Evolutionary conservation across 2,329 filamentous ascomycete genomes (phyloP), one percentile per base, ranked within the genome.

Genomic region (Hymenoscyphus fructigenus): DNA sequence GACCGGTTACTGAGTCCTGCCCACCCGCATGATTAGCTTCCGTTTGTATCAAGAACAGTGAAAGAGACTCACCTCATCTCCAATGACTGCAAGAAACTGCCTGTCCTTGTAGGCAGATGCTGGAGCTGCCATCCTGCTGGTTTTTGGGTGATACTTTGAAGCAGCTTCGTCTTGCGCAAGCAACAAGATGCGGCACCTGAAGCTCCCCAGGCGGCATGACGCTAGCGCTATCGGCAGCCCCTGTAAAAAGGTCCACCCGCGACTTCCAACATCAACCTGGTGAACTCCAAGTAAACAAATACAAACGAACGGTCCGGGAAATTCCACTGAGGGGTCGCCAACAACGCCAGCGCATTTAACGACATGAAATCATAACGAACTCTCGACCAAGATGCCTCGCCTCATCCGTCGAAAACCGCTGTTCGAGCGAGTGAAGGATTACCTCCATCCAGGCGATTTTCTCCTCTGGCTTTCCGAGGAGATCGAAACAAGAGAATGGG

Each of bases 51-150:
- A 9, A 59, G 1, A 1, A 32, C 41, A 34, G 47, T 20, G 28
- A 32, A 34, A 34, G 17, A 55, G 28, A 60, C 69, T 59, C 76
- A 92, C 95, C 87, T 99, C 95, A 79, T 99, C 95, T 61, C 95
- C 95, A 76, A 99, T 99, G 59, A 99, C 94, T 69, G 95, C 95
- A 65, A 99, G 87, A 77, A 99, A 97, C 80, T 99, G 91, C 74
- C 95, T 87, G 80, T 98, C 93, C 81, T 93, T 89, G 78, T 83
- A 89, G 71, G 84, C 81, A 67, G 86, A 82, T 59, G 80, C 76
- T 64, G 85, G 80, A 70, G 86, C 81, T 73, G 87, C 84, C 87
- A 90, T 90, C 56, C 78, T 70, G 60, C 53, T 59, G 65, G 57
- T 68, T 59, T 55, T 58, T 64, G 28, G 50, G 38, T 57, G 57